These are phyloP conservation scores for Candida tetrigidarum DNA, from an alignment of 1,139 yeast genomes.

Conservation along the genomic window DNA sequence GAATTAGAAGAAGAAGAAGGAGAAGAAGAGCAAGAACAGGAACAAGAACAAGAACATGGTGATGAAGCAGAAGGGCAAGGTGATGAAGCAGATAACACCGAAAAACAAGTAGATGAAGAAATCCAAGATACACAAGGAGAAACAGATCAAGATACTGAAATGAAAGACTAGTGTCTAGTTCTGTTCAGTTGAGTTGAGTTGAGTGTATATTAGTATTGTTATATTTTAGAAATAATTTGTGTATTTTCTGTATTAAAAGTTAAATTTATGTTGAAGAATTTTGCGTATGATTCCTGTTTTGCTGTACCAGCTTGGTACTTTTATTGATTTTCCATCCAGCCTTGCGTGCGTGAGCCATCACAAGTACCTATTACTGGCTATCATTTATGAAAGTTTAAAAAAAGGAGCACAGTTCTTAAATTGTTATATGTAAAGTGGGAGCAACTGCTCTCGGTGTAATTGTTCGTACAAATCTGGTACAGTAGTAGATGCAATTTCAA, in stretches of 20 bases:
- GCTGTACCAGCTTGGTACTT: too few species aligned
- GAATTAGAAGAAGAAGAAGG: constrained; percentile 48
- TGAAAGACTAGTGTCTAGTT: constrained; percentile 2
- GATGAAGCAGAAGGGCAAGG: constrained; percentile 31
- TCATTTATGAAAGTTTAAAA: too few species aligned
- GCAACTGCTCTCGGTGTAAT: too few species aligned
- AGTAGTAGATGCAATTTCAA: too few species aligned
- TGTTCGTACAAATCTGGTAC: too few species aligned
- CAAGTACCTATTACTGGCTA: too few species aligned
- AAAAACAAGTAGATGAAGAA: constrained; percentile 9
- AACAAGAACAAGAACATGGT: constrained; percentile 16
- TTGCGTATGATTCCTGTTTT: too few species aligned
- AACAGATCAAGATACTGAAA: background rate
- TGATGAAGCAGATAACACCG: constrained; percentile 25
- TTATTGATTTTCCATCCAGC: too few species aligned
- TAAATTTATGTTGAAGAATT: background rate
- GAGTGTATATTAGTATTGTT: background rate
- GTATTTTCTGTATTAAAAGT: background rate
- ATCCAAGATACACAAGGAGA: constrained; percentile 3
- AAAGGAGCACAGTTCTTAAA: too few species aligned
- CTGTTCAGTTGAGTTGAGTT: too few species aligned
- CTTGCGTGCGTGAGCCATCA: too few species aligned
- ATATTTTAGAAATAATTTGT: background rate
- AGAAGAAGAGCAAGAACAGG: constrained; percentile 30
- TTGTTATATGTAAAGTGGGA: too few species aligned